Conservation (phyloP, 768 basidiomycete genomes). For the Myochromella boudieri region DNA sequence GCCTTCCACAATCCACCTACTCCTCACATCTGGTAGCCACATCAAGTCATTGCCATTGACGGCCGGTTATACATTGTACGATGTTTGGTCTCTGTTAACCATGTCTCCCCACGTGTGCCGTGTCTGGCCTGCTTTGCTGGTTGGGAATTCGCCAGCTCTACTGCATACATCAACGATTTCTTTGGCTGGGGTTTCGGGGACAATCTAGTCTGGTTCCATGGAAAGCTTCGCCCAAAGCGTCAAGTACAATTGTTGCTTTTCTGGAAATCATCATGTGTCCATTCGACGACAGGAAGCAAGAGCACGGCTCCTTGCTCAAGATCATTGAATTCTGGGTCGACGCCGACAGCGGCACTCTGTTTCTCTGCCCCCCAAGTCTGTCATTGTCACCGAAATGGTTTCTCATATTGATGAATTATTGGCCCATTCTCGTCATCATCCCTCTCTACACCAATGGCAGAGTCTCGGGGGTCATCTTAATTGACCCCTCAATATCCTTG, state of each 20-base stretch:
- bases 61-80: conserved; percentile 23
- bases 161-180: conserved; percentile 27
- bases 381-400: conserved; percentile 13
- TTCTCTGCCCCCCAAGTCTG: conserved; percentile 15
- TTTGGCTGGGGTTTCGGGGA: conserved; percentile 25
- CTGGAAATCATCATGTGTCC: conserved; percentile 20
- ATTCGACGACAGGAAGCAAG: conserved; percentile 27
- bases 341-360: too few relatives aligned
- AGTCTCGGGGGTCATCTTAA: conserved; percentile 30
- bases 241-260: conserved; percentile 22
- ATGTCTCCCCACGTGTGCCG: conserved; percentile 18
- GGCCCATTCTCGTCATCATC: background rate
- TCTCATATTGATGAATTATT: background rate
- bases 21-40: conserved; percentile 32
- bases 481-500: conserved; percentile 31
- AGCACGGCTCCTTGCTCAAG: conserved; percentile 18
- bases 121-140: background rate
- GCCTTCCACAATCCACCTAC: conserved; percentile 31
- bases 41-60: conserved; percentile 29
- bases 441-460: conserved; percentile 26
- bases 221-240: conserved; percentile 13
- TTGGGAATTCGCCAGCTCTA: conserved; percentile 16
- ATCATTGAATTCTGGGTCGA: too few relatives aligned
- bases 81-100: conserved; percentile 26
- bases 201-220: conserved; percentile 22